Conservation (phyloP, 2,329 filamentous ascomycete species). For the Phialophora expanda region DNA sequence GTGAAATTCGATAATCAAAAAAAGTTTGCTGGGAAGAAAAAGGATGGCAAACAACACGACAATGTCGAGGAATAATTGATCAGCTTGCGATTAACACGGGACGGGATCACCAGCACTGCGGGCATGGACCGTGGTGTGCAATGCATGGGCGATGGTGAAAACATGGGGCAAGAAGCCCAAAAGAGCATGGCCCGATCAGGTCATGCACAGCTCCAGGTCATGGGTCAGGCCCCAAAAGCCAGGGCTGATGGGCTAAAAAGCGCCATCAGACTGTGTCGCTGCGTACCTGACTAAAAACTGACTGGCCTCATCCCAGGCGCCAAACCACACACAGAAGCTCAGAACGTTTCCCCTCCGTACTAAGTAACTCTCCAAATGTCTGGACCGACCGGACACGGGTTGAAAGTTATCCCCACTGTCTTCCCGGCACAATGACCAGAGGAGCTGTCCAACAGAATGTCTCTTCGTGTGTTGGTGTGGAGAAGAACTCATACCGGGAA, state of each 20-base stretch:
- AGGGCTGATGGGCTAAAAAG: constrained; percentile 15
- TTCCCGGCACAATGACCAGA: not conserved
- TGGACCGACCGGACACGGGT: constrained; percentile 15
- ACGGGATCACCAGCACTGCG: constrained; percentile 18
- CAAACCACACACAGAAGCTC: constrained; percentile 13
- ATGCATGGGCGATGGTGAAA: constrained; percentile 1
- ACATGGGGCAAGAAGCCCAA: constrained; percentile 22
- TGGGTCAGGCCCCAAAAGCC: constrained; percentile 25
- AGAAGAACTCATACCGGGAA: not conserved
- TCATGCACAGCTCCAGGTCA: constrained; percentile 27
- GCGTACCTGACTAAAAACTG: constrained; percentile 36
- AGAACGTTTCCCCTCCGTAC: not conserved
- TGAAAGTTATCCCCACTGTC: constrained; percentile 7
- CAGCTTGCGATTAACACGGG: constrained; percentile 11
- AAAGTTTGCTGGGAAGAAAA: not conserved
- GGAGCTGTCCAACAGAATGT: not conserved
- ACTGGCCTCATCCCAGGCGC: constrained; percentile 17
- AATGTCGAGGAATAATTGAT: constrained; percentile 10
- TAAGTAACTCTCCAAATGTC: constrained; percentile 14
- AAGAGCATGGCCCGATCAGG: constrained; percentile 21
- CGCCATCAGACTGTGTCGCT: constrained; percentile 21
- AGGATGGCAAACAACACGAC: not conserved
- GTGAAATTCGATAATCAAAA: constrained; percentile 2
- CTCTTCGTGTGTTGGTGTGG: not conserved
- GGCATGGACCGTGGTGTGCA: not conserved